These are phyloP conservation scores for Plectosphaerella plurivora DNA, from an alignment of 2,329 filamentous ascomycete genomes.

Conservation along the genomic window DNA sequence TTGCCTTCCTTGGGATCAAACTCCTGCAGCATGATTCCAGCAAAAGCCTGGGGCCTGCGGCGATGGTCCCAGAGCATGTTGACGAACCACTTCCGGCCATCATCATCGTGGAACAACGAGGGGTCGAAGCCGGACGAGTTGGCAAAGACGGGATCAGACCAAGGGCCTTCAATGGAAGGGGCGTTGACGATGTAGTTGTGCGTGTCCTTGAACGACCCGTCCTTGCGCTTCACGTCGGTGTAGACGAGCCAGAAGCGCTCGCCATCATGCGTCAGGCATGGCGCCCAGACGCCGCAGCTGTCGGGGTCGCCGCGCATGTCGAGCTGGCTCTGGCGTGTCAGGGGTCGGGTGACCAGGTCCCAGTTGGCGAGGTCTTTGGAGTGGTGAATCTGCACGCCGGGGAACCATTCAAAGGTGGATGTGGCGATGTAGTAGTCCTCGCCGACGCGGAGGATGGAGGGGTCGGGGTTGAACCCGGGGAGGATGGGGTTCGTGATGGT, in stretches of 20 bases:
- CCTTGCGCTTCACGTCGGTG: slow-evolving; percentile 63
- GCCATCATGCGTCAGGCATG: slow-evolving; percentile 58
- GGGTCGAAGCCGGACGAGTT: slow-evolving; percentile 63
- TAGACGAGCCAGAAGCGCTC: slow-evolving; percentile 60
- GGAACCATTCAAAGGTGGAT: slow-evolving; percentile 52
- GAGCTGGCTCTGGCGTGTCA: slow-evolving; percentile 45
- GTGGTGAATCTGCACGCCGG: slow-evolving; percentile 51
- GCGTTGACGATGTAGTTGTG: slow-evolving; percentile 60
- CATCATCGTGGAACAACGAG: slow-evolving; percentile 53
- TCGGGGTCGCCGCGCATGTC: slow-evolving; percentile 57
- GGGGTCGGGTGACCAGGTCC: slow-evolving; percentile 40
- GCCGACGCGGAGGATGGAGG: slow-evolving; percentile 47
- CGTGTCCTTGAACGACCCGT: slow-evolving; percentile 60
- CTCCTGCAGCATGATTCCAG: slow-evolving; percentile 55
- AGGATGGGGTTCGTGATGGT: slow-evolving; percentile 49
- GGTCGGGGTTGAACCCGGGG: slow-evolving; percentile 53
- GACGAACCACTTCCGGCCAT: slow-evolving; percentile 51
- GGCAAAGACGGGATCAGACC: slow-evolving; percentile 56
- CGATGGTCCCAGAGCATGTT: slow-evolving; percentile 56
- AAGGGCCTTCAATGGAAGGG: slow-evolving; percentile 49
- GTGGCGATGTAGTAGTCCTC: slow-evolving; percentile 52
- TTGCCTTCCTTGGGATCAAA: slow-evolving; percentile 43
- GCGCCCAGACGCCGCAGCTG: slow-evolving; percentile 60
- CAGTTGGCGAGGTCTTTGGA: slow-evolving; percentile 50
- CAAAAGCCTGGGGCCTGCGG: slow-evolving; percentile 41